A percentile compares a stretch with the other conserved stretches of the same genome.
Conservation (phyloP, 2,329 filamentous ascomycete genomes). For the Ceratocystis colombiana region DNA sequence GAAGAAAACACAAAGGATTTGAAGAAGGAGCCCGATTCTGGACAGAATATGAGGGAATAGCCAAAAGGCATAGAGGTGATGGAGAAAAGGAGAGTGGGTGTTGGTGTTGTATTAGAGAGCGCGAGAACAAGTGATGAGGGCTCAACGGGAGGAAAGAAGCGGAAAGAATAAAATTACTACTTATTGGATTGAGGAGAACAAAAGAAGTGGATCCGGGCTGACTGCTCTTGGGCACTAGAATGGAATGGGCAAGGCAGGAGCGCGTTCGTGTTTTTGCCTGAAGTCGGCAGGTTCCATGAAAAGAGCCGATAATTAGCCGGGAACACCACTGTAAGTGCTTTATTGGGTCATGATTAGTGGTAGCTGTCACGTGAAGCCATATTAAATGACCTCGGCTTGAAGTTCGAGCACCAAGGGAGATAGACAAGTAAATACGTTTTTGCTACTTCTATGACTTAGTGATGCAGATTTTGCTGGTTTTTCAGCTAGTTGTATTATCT, state of each 20-base stretch:
- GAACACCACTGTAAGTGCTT: neutral
- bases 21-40: neutral
- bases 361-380: neutral
- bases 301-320: neutral
- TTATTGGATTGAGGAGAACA: neutral
- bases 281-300: neutral
- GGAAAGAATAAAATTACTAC: neutral
- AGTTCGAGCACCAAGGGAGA: too few species aligned
- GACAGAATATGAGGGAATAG: neutral
- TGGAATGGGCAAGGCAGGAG: neutral
- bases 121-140: neutral
- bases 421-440: too few species aligned
- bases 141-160: neutral
- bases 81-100: neutral
- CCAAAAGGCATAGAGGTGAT: neutral
- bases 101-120: too few species aligned
- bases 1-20: neutral
- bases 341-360: neutral
- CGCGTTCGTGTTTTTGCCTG: constrained; percentile 13
- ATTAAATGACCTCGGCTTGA: too few species aligned
- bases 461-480: too few species aligned
- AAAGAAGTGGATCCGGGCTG: neutral
- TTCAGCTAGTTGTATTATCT: too few species aligned
- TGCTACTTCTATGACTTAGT: too few species aligned
- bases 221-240: neutral